Conservation (phyloP, 441 rosid genomes). For the Francoa sonchifolia region DNA sequence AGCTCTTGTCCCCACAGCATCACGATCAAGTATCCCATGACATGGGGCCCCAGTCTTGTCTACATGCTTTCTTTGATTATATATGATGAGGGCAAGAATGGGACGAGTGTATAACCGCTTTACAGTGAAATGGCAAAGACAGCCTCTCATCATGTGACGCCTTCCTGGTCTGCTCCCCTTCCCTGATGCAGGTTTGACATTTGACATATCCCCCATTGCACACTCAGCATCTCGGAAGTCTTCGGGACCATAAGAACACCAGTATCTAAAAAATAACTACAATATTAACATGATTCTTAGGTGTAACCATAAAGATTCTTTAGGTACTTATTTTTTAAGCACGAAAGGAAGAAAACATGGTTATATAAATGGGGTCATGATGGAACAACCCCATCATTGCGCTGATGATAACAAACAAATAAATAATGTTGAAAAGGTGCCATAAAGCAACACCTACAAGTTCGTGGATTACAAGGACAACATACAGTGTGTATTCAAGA, state of each 20-base stretch:
- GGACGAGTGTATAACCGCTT: conserved; percentile 38
- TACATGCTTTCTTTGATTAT: conserved; percentile 42
- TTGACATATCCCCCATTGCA: conserved; percentile 25
- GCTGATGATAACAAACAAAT: too few relatives aligned
- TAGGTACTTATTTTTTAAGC: too few relatives aligned
- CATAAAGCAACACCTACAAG: conserved; percentile 4
- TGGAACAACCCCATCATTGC: too few relatives aligned
- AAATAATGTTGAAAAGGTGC: neutral
- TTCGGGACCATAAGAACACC: conserved; percentile 57
- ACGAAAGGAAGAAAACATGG: too few relatives aligned
- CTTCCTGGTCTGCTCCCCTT: conserved; percentile 49
- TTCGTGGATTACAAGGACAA: neutral
- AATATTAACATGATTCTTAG: conserved; percentile 2
- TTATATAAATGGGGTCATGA: too few relatives aligned
- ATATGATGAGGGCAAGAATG: conserved; percentile 35
- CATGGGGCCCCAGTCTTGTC: conserved; percentile 41
- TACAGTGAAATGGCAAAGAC: conserved; percentile 46
- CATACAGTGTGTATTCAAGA: conserved; percentile 47
- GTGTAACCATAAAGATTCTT: too few relatives aligned
- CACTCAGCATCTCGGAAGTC: conserved; percentile 33
- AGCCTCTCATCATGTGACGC: conserved; percentile 49
- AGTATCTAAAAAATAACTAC: conserved; percentile 27
- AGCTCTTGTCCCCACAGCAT: conserved; percentile 50
- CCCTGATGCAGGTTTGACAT: conserved; percentile 28
- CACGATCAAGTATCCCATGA: conserved; percentile 39